Evolutionary conservation across 306 rosid genomes (phyloP), one percentile per base, ranked within the genome.

Genomic region (Hippophae tibetana): DNA sequence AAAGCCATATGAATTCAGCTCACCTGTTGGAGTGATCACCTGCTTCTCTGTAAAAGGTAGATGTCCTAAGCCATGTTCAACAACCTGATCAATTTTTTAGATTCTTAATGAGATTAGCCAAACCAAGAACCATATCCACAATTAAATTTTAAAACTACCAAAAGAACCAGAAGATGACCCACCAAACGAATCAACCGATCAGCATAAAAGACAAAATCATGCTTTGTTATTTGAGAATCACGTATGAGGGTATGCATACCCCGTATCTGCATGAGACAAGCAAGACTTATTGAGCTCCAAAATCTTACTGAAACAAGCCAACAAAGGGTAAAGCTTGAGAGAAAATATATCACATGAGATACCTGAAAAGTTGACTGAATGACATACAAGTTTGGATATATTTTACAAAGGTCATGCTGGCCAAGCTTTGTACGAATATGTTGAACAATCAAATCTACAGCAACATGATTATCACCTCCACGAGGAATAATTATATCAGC

Each of bases 321-420:
- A 31, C 38, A 31, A 31, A 31, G 5, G 4, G 38, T 45, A 70
- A 18, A 66, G 69, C 55, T 63, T 60, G 60, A 55, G 70, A 10
- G 60, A 47, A 46, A 46, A 66, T 14, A 60, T 43, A 56, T 18
- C 67, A 62, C 47, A 27, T 58, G 58, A 56, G 44, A 41, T 72
- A 93, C 99, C 99, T 93, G 99, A 81, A 93, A 93, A 69, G 99
- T 93, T 50, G 99, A 89, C 4, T 84, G 95, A 69, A 93, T 89
- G 64, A 89, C 94, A 58, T 86, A 93, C 61, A 93, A 76, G 69
- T 84, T 89, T 46, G 95, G 90, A 75, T 93, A 88, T 82, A 92
- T 86, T 92, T 92, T 92, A 80, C 99, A 92, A 51, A 92, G 87
- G 75, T 92, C 99, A 74, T 92, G 96, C 73, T 92, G 99, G 61